These are phyloP conservation scores for Candida takata DNA, from an alignment of 805 yeast genomes.

Conservation along the genomic window DNA sequence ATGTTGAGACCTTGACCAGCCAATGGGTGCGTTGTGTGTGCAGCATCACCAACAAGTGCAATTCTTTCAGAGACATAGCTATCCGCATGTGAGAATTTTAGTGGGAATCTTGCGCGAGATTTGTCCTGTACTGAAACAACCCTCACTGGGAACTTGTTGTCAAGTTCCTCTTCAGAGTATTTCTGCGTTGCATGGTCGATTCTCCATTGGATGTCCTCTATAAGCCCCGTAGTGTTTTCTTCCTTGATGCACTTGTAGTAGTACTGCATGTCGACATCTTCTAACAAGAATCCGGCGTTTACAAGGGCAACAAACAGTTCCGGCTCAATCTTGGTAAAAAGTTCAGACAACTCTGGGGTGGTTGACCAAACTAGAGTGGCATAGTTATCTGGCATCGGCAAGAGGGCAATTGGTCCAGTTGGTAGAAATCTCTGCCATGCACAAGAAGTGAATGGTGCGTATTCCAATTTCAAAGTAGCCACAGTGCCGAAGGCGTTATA, in stretches of 20 bases:
- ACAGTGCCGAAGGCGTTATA: conserved; percentile 90
- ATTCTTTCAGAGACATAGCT: conserved; percentile 76
- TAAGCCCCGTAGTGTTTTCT: conserved; percentile 35
- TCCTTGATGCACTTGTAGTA: conserved; percentile 43
- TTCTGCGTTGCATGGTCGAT: conserved; percentile 32
- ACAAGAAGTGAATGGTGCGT: conserved; percentile 59
- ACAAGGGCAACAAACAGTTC: conserved; percentile 61
- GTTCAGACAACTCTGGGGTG: conserved; percentile 63
- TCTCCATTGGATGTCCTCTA: conserved; percentile 74
- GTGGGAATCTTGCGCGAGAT: conserved; percentile 83
- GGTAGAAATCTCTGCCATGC: conserved; percentile 93
- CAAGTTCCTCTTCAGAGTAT: conserved; percentile 38
- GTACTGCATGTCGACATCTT: conserved; percentile 68
- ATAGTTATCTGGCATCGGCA: conserved; percentile 79
- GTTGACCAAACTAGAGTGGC: conserved; percentile 96
- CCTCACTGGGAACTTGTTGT: conserved; percentile 60
- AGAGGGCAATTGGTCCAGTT: conserved; percentile 87
- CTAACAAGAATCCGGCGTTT: conserved; percentile 82
- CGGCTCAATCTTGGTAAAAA: conserved; percentile 51
- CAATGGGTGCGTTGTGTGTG: conserved; percentile 93
- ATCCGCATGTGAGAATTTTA: conserved; percentile 85
- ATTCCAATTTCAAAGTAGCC: conserved; percentile 72
- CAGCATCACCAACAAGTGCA: conserved; percentile 97
- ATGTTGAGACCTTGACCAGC: conserved; percentile 98
- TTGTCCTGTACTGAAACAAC: conserved; percentile 50